These are phyloP conservation scores for Oryza longistaminata DNA, from an alignment of 176 grass and related monocot species.

Conservation along the genomic window DNA sequence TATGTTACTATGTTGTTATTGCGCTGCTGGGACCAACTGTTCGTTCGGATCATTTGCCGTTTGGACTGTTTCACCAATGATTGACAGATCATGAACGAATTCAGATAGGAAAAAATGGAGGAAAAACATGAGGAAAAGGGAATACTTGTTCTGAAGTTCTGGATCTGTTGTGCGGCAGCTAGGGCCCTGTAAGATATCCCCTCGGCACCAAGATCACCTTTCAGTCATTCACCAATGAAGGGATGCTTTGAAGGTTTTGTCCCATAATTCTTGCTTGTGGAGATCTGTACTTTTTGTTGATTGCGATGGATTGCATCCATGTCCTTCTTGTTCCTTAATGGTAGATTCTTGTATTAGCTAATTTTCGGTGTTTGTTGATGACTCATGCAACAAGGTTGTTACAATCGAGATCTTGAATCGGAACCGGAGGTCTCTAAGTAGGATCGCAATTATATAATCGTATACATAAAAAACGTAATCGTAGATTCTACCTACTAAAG, in stretches of 20 bases:
- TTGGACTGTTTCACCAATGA: slow-evolving; percentile 17
- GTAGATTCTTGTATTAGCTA: not conserved
- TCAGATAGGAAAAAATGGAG: not conserved
- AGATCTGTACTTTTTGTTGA: not conserved
- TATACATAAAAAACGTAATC: too few relatives aligned
- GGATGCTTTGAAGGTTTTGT: not conserved
- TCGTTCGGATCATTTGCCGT: not conserved
- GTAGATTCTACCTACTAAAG: too few relatives aligned
- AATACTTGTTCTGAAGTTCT: not conserved
- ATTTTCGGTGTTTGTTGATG: not conserved
- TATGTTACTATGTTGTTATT: not conserved
- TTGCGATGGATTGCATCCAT: not conserved
- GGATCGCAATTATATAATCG: too few relatives aligned
- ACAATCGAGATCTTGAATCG: too few relatives aligned
- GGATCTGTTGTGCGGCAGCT: not conserved
- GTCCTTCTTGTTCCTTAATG: not conserved
- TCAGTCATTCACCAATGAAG: not conserved
- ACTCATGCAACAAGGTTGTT: too few relatives aligned
- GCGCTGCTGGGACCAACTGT: not conserved
- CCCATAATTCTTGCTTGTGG: not conserved
- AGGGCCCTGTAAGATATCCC: slow-evolving; percentile 21
- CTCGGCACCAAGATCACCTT: not conserved
- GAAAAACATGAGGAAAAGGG: not conserved
- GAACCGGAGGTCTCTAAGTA: too few relatives aligned
- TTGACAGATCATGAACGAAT: slow-evolving; percentile 5